A percentile compares a stretch with the other conserved stretches of the same genome.
Evolutionary conservation across 1,284 basidiomycete species (phyloP).

Genomic region (Violaceomyces palustris): DNA sequence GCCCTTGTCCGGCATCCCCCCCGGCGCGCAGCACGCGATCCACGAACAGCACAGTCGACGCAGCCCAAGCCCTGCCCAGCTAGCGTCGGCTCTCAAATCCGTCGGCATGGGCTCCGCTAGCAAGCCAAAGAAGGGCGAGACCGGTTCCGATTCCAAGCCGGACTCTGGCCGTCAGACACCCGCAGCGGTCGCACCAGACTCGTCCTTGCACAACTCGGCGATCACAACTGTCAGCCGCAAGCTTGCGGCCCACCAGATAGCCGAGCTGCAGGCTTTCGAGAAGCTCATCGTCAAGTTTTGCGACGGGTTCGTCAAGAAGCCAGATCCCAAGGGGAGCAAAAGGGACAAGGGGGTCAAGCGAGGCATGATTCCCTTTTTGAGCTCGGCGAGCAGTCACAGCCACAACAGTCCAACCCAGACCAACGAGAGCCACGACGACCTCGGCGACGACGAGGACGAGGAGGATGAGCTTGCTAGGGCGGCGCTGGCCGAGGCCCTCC

Average conservation of each 20-base stretch:
- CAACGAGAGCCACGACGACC: slow-evolving; percentile 3
- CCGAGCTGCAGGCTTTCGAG: slow-evolving; percentile 46
- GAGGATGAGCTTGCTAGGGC: slow-evolving; percentile 48
- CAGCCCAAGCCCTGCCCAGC: slow-evolving; percentile 38
- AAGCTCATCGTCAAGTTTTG: slow-evolving; percentile 45
- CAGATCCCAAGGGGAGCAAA: slow-evolving; percentile 17
- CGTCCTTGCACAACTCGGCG: slow-evolving; percentile 5
- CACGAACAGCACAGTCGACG: slow-evolving; percentile 29
- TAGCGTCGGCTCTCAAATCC: slow-evolving; percentile 34
- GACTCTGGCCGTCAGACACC: slow-evolving; percentile 30
- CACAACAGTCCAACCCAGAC: background rate
- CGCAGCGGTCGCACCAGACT: slow-evolving; percentile 5
- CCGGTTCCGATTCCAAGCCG: background rate
- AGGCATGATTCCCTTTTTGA: slow-evolving; percentile 13
- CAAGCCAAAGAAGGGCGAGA: background rate
- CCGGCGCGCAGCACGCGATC: slow-evolving; percentile 22
- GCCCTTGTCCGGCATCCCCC: slow-evolving; percentile 15
- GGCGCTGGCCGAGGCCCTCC: slow-evolving; percentile 46
- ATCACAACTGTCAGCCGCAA: slow-evolving; percentile 31
- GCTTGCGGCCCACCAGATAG: slow-evolving; percentile 37
- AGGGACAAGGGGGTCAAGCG: slow-evolving; percentile 12
- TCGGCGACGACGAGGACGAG: slow-evolving; percentile 26
- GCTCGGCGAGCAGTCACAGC: slow-evolving; percentile 5
- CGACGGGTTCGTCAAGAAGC: slow-evolving; percentile 34
- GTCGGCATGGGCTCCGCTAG: slow-evolving; percentile 27